Evolutionary conservation across 129 eudicot genomes (phyloP), one percentile per base, ranked within the genome.

Genomic region (Scalesia atractyloides): DNA sequence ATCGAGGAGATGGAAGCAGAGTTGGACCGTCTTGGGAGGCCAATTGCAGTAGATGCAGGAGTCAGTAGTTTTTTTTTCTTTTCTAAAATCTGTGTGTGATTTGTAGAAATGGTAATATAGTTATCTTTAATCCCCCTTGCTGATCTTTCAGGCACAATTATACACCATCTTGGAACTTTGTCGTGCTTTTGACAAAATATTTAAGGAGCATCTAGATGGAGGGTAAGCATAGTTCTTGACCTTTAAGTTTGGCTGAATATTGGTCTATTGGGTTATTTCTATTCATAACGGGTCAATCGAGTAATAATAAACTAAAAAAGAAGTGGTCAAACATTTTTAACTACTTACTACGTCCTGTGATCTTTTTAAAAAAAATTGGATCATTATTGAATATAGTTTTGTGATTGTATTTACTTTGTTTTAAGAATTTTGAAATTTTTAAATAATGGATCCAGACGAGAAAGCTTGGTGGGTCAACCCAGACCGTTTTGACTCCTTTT

Each of bases 131-230:
- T 24, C 53, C 73, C 11, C 48, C 7, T 54, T 44, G 48, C 62
- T 70, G 34, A 30, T 70, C 52, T 62, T 63, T 75, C 86, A 87
- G 92, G 92, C 92, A 64, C 89, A 87, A 59, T 71, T 87, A 66
- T 87, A 87, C 72, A 84, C 81, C 4, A 84, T 87, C 69, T 80
- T 87, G 79, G 92, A 87, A 73, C 82, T 87, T 34, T 82, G 92
- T 67, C 92, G 92, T 65, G 92, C 92, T 26, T 87, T 87, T 87
- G 89, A 84, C 82, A 79, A 85, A 74, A 77, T 77, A 37, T 87
- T 87, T 17, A 83, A 80, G 72, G 87, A 87, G 73, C 92, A 87
- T 73, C 80, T 87, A 47, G 89, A 87, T 64, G 92, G 92, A 84
- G 89, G 92, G 92, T 87, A 84, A 78, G 73, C 37, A 53, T 53